These are phyloP conservation scores for Xylariaceae sp. DNA, from an alignment of 2,329 filamentous ascomycete genomes.

Conservation along the genomic window DNA sequence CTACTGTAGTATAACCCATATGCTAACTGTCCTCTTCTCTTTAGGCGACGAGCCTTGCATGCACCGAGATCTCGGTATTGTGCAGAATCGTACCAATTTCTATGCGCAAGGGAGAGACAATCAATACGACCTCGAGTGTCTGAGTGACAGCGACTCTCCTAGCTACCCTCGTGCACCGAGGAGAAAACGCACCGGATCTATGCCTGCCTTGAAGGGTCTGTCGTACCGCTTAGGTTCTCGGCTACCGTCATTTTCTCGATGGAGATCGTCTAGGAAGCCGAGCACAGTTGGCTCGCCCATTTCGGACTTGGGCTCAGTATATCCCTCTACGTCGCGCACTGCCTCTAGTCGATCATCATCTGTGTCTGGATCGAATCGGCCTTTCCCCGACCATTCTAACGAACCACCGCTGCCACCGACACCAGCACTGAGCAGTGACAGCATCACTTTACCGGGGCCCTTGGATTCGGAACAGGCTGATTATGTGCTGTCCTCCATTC, in stretches of 20 bases:
- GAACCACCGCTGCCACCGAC: constrained; percentile 57
- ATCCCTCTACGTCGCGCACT: constrained; percentile 62
- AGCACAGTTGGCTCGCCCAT: constrained; percentile 55
- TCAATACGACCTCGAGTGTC: constrained; percentile 64
- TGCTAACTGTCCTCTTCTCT: constrained; percentile 6
- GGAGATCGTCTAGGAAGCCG: constrained; percentile 45
- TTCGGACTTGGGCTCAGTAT: constrained; percentile 81
- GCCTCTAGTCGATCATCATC: constrained; percentile 76
- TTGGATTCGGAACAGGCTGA: constrained; percentile 53
- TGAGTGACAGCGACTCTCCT: constrained; percentile 59
- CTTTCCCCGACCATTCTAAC: constrained; percentile 40
- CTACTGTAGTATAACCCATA: neutral
- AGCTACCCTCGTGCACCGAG: constrained; percentile 43
- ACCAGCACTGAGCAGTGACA: constrained; percentile 56
- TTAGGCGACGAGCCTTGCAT: constrained; percentile 60
- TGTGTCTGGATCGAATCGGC: constrained; percentile 59
- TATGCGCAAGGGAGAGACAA: constrained; percentile 44
- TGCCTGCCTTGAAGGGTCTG: constrained; percentile 59
- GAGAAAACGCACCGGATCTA: constrained; percentile 52
- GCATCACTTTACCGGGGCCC: constrained; percentile 44
- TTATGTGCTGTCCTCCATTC: constrained; percentile 47
- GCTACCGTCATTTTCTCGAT: constrained; percentile 50
- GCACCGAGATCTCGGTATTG: constrained; percentile 48
- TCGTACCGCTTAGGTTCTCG: constrained; percentile 63
- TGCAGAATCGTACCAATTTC: constrained; percentile 36